Conservation (phyloP, 192 early-diverging fungal genomes). For the Coemansia sp. region DNA sequence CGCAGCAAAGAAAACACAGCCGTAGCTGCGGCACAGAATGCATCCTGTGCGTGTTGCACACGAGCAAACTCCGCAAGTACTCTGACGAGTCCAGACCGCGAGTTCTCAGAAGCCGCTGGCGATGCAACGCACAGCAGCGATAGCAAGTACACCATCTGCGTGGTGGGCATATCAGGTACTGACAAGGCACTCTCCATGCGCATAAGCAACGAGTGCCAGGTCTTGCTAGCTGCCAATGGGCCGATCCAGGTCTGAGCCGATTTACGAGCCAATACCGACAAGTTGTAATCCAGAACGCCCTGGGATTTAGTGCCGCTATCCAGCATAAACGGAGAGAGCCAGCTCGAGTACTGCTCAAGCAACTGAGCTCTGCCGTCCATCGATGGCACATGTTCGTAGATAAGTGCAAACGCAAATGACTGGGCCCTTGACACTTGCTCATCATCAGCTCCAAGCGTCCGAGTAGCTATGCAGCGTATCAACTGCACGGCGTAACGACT, state of each 20-base stretch:
- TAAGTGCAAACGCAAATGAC: slow-evolving; percentile 24
- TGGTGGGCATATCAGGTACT: not conserved
- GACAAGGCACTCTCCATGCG: not conserved
- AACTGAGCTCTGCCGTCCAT: not conserved
- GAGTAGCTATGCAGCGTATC: slow-evolving; percentile 2
- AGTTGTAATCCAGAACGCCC: slow-evolving; percentile 13
- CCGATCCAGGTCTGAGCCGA: slow-evolving; percentile 12
- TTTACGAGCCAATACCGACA: slow-evolving; percentile 16
- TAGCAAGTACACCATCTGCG: not conserved
- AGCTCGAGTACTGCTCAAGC: slow-evolving; percentile 3
- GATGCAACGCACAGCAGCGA: slow-evolving; percentile 12
- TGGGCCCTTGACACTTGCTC: not conserved
- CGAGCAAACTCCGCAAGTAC: not conserved
- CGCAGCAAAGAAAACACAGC: slow-evolving; percentile 24
- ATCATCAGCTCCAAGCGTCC: not conserved
- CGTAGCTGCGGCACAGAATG: slow-evolving; percentile 7
- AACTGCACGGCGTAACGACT: slow-evolving; percentile 9
- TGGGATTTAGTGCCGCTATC: not conserved
- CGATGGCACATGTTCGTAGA: slow-evolving; percentile 13
- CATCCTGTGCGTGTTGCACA: not conserved
- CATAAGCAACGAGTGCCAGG: slow-evolving; percentile 21
- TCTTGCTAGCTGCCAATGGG: not conserved
- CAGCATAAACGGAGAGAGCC: not conserved
- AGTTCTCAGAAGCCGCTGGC: slow-evolving; percentile 9
- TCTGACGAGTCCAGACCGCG: slow-evolving; percentile 8